These are phyloP conservation scores for Cucurbita ficifolia DNA, from an alignment of 306 rosid genomes.

Conservation along the genomic window DNA sequence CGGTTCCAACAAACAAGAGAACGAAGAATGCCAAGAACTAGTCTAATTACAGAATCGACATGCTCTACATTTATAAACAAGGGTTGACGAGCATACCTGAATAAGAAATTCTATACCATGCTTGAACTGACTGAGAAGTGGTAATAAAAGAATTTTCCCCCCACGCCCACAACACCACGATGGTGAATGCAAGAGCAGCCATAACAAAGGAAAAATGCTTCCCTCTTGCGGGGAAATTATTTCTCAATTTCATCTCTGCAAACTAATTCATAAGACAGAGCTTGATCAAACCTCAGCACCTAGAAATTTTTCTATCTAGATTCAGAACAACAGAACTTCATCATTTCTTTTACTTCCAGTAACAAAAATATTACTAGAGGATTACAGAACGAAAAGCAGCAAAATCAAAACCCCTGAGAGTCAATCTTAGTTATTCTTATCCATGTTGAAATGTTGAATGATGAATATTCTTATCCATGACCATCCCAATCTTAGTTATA, in stretches of 20 bases:
- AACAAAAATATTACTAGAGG: background rate
- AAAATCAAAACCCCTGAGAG: too few relatives aligned
- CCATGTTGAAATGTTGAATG: background rate
- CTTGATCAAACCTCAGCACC: background rate
- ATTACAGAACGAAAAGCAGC: too few relatives aligned
- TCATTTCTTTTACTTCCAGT: background rate
- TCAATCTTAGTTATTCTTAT: too few relatives aligned
- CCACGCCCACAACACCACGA: slow-evolving; percentile 2
- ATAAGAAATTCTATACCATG: slow-evolving; percentile 1
- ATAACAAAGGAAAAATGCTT: background rate
- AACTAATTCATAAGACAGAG: background rate
- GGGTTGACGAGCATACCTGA: slow-evolving; percentile 5
- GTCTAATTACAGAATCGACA: background rate
- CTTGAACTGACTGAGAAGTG: slow-evolving; percentile 3
- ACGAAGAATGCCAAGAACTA: background rate
- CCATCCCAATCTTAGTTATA: background rate
- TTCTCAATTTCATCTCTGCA: slow-evolving; percentile 7
- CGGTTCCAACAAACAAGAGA: background rate
- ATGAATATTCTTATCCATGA: background rate
- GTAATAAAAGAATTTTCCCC: slow-evolving; percentile 1
- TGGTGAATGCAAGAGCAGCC: background rate
- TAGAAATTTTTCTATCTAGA: background rate
- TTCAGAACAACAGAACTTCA: background rate
- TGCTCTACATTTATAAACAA: background rate
- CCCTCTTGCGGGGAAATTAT: background rate